Percentiles rank a stretch among this genome's conserved stretches.
Evolutionary conservation across 345 rosid species (phyloP).

Genomic region (Euphorbia pulcherrima): DNA sequence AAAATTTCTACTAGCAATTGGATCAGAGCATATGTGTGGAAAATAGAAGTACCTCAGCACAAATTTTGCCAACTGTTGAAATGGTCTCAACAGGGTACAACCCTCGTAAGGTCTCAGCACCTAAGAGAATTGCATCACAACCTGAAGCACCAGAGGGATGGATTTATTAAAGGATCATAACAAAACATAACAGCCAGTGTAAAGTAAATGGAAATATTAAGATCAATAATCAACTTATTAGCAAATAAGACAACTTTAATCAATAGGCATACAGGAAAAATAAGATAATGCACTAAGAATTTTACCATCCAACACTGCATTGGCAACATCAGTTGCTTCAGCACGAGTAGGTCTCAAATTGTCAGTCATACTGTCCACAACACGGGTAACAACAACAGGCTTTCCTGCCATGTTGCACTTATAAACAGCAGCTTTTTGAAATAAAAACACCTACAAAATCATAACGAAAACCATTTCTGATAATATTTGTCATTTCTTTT

Average conservation of each 20-base stretch:
- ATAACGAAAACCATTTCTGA: too few species aligned
- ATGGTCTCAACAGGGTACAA: slow-evolving; percentile 87
- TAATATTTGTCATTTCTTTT: too few species aligned
- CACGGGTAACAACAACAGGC: slow-evolving; percentile 95
- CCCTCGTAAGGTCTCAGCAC: slow-evolving; percentile 95
- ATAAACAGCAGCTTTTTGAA: slow-evolving; percentile 89
- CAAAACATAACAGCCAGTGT: too few species aligned
- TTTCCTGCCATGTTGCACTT: slow-evolving; percentile 98
- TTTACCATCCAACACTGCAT: slow-evolving; percentile 97
- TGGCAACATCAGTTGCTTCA: slow-evolving; percentile 98
- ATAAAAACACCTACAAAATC: slow-evolving; percentile 98
- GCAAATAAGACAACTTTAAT: too few species aligned
- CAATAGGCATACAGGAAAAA: too few species aligned
- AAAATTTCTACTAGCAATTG: too few species aligned
- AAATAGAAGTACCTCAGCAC: slow-evolving; percentile 68
- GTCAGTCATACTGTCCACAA: slow-evolving; percentile 96
- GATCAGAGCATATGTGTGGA: too few species aligned
- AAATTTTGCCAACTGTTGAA: slow-evolving; percentile 82
- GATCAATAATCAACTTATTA: too few species aligned
- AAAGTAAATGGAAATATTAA: too few species aligned
- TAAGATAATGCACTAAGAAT: neutral
- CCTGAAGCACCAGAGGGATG: slow-evolving; percentile 1
- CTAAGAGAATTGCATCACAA: slow-evolving; percentile 98
- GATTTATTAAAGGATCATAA: too few species aligned
- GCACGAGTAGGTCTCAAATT: slow-evolving; percentile 96